Base-by-base conservation (phyloP, 805 yeast species). In the Pichia thaimueangensis region DNA sequence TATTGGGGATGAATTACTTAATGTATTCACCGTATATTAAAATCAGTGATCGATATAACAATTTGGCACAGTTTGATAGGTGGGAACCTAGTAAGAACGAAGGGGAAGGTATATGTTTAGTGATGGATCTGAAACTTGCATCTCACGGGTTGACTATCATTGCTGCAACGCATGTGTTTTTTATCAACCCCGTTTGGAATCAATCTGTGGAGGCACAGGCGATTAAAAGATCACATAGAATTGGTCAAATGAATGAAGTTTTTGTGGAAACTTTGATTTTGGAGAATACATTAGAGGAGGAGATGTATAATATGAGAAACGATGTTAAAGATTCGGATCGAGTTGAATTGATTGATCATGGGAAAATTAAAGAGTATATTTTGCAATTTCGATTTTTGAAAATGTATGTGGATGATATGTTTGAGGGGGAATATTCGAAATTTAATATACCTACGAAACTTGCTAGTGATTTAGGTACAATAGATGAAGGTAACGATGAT, bases 151-250 rank as follows among this genome's bases (percentile, higher is more conserved):
- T 82, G 33, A 80, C 84, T 0, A 78, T 82, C 7, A 73, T 78
- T 16, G 69, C 80, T 0, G 88, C 88, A 4, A 78, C 86, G 0
- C 66, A 78, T 41, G 84, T 82, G 2, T 82, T 78, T 53, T 80
- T 82, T 55, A 65, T 81, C n/a, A 79, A 73, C 49, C 87, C 87
- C 1, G 80, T 82, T 2, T 82, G 87, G 88, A 75, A 71, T 48
- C 68, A 77, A 43, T 71, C 83, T 0, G 65, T 76, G 16, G 88
- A 82, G 55, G 87, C 87, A 0, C 88, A 82, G 52, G 87, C 87
- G 1, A 79, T 82, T 37, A 80, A 82, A 49, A 72, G 89, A 63
- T 82, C 87, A 0, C 89, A 82, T 59, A 70, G 88, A 59, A 82
- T 82, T 56, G 88, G 89, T 0, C 88, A 82, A 49, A 64, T 67